A percentile compares a stretch with the other conserved stretches of the same genome.
phyloP scores from a whole-genome alignment of 2,329 filamentous ascomycete species.

The Atkinsonella texensis region DNA sequence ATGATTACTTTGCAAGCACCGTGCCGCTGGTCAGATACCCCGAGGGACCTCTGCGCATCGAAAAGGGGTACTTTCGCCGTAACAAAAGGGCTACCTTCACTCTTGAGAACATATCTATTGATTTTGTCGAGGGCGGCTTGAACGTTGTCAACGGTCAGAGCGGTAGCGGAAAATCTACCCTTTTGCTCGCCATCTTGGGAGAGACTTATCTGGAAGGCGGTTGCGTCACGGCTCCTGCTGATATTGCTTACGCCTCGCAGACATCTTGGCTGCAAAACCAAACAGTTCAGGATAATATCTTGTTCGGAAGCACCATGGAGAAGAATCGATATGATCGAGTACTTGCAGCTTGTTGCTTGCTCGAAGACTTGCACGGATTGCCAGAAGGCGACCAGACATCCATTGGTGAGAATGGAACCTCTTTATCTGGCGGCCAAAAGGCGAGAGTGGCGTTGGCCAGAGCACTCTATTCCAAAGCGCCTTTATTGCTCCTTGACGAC shows the following conservation, averaged over 20 bases:
- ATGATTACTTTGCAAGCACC: constrained; percentile 41
- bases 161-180: constrained; percentile 45
- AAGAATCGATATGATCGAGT: constrained; percentile 40
- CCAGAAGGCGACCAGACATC: constrained; percentile 37
- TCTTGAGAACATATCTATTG: constrained; percentile 34
- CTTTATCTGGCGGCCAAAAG: constrained; percentile 44
- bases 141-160: constrained; percentile 43
- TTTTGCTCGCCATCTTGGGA: constrained; percentile 41
- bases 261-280: constrained; percentile 47
- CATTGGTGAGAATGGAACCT: constrained; percentile 43
- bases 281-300: constrained; percentile 41
- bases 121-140: constrained; percentile 40
- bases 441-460: constrained; percentile 44
- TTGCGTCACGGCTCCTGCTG: constrained; percentile 33
- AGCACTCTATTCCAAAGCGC: constrained; percentile 43
- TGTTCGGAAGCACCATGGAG: constrained; percentile 41
- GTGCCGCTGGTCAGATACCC: constrained; percentile 36
- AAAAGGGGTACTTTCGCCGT: constrained; percentile 34
- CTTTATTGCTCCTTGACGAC: constrained; percentile 45
- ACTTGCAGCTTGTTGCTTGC: constrained; percentile 42
- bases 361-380: constrained; percentile 38
- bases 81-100: constrained; percentile 37
- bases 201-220: constrained; percentile 40
- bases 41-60: constrained; percentile 34
- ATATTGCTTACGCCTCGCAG: constrained; percentile 46